Percentiles rank a stretch among this genome's conserved stretches.
Evolutionary conservation across 2,329 filamentous ascomycete species (phyloP).

Genomic region (Trichoderma atroviride): DNA sequence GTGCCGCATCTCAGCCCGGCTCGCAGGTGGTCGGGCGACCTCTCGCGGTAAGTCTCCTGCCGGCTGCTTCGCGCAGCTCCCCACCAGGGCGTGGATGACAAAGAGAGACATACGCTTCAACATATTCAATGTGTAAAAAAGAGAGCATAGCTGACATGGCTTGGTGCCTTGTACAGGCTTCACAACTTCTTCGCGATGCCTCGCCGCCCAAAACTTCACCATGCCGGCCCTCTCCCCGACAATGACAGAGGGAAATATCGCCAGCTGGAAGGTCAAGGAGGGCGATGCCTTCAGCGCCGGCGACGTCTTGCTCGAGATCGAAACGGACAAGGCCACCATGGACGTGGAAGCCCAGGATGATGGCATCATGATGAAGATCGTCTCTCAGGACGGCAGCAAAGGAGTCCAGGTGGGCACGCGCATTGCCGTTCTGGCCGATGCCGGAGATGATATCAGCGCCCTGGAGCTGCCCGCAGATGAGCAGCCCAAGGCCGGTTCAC

Average conservation of each 20-base stretch:
- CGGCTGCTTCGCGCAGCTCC: slow-evolving; percentile 13
- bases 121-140: neutral
- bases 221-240: slow-evolving; percentile 92
- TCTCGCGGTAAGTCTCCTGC: slow-evolving; percentile 57
- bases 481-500: slow-evolving; percentile 40
- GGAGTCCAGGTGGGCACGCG: slow-evolving; percentile 74
- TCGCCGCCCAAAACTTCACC: slow-evolving; percentile 82
- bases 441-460: slow-evolving; percentile 74
- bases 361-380: slow-evolving; percentile 82
- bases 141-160: neutral
- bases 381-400: slow-evolving; percentile 73
- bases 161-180: slow-evolving; percentile 55
- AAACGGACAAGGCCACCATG: slow-evolving; percentile 94
- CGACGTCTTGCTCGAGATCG: slow-evolving; percentile 87
- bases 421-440: slow-evolving; percentile 81
- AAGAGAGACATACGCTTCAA: neutral
- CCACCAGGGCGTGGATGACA: neutral
- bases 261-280: slow-evolving; percentile 83
- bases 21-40: slow-evolving; percentile 53
- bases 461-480: slow-evolving; percentile 77
- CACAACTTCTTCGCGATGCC: slow-evolving; percentile 61
- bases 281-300: slow-evolving; percentile 80
- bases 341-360: slow-evolving; percentile 93
- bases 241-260: slow-evolving; percentile 92
- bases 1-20: slow-evolving; percentile 65